Evolutionary conservation across 768 basidiomycete genomes (phyloP).

Genomic region (Mycena capillaripes): DNA sequence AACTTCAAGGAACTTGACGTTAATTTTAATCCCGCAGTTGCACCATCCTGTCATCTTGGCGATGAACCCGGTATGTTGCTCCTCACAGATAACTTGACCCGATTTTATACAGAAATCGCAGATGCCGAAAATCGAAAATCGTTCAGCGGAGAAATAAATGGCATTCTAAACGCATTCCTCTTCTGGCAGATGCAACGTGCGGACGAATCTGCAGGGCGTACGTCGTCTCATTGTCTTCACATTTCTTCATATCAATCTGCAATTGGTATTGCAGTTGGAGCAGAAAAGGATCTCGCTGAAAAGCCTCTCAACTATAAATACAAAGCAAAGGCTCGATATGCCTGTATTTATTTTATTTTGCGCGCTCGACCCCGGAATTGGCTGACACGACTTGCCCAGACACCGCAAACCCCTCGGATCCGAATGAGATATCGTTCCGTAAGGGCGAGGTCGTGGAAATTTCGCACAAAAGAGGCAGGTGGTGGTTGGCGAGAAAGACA

Average conservation of each 20-base stretch:
- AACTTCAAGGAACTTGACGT: not conserved
- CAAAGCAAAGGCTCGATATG: not conserved
- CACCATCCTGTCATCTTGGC: not conserved
- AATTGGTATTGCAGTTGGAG: not conserved
- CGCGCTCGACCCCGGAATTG: not conserved
- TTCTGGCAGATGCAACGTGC: not conserved
- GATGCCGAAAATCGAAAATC: not conserved
- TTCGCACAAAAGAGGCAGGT: conserved; percentile 3
- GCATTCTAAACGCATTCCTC: not conserved
- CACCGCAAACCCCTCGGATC: not conserved
- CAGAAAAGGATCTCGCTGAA: not conserved
- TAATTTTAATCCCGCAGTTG: not conserved
- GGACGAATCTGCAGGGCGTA: not conserved
- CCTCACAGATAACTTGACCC: not conserved
- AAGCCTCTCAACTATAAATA: not conserved
- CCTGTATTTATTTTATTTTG: not conserved
- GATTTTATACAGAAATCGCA: not conserved
- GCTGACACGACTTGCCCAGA: not conserved
- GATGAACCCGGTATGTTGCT: not conserved
- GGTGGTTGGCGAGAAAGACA: not conserved
- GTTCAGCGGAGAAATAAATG: not conserved
- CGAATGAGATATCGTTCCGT: not conserved
- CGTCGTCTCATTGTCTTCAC: not conserved
- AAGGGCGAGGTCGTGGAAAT: not conserved
- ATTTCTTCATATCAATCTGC: not conserved